Percentiles rank a stretch among this genome's conserved stretches.
Conservation (phyloP, 2,329 filamentous ascomycete species). For the Monilinia laxa region DNA sequence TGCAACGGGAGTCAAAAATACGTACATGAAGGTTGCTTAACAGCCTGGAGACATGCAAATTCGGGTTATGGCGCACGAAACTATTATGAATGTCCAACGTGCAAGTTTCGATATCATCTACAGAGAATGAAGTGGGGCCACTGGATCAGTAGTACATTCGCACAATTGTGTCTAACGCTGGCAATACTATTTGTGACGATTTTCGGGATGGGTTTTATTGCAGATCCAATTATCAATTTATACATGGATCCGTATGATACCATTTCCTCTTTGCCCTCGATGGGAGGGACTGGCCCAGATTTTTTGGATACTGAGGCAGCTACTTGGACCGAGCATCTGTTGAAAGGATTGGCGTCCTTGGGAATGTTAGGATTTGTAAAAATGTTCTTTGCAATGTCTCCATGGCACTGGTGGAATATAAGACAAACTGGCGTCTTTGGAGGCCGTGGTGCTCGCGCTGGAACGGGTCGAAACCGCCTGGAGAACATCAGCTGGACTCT, state of each 20-base stretch:
- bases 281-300: constrained; percentile 44
- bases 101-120: constrained; percentile 78
- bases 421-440: constrained; percentile 59
- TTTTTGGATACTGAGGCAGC: constrained; percentile 50
- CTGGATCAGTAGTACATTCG: constrained; percentile 63
- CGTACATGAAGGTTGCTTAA: constrained; percentile 88
- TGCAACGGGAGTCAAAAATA: constrained; percentile 93
- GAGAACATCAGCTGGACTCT: constrained; percentile 78
- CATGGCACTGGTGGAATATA: constrained; percentile 76
- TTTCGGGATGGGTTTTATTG: constrained; percentile 85
- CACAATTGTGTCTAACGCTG: constrained; percentile 70
- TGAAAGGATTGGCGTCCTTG: constrained; percentile 87
- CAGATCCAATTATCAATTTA: constrained; percentile 86
- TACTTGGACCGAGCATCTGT: constrained; percentile 79
- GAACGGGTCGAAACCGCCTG: constrained; percentile 72
- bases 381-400: constrained; percentile 69
- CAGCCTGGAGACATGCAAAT: constrained; percentile 76
- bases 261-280: constrained; percentile 48
- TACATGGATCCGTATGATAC: constrained; percentile 77
- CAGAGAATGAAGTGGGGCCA: constrained; percentile 73
- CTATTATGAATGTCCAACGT: constrained; percentile 86
- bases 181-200: constrained; percentile 68
- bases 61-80: constrained; percentile 63
- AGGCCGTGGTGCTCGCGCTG: constrained; percentile 50
- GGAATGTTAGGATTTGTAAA: constrained; percentile 85